Evolutionary conservation across 495 filamentous ascomycete genomes (phyloP).

Genomic region (Aspergillus wentii): DNA sequence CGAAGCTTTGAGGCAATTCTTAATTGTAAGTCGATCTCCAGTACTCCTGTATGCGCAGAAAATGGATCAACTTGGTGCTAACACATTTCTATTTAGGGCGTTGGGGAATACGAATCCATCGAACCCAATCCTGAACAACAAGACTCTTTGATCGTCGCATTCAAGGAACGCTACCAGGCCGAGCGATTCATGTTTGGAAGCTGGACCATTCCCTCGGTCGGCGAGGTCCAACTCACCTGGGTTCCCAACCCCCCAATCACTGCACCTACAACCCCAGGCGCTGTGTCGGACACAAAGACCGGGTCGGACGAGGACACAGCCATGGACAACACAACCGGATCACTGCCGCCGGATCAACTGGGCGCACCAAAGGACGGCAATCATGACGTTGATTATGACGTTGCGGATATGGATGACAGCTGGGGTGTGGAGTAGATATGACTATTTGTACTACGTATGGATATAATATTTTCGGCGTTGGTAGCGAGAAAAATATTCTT

Average conservation of each 20-base stretch:
- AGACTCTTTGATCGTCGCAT: slow-evolving; percentile 63
- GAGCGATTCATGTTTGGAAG: slow-evolving; percentile 75
- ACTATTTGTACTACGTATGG: too few relatives aligned
- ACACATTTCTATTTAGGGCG: slow-evolving; percentile 47
- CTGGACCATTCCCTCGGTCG: slow-evolving; percentile 66
- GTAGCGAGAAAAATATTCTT: too few relatives aligned
- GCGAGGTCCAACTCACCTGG: slow-evolving; percentile 76
- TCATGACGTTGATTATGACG: slow-evolving; percentile 46
- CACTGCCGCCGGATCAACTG: slow-evolving; percentile 14
- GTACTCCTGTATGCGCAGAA: not conserved
- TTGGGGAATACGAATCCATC: slow-evolving; percentile 78
- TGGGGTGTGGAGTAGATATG: slow-evolving; percentile 26
- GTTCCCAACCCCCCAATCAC: slow-evolving; percentile 42
- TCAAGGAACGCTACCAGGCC: slow-evolving; percentile 85
- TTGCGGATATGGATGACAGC: slow-evolving; percentile 47
- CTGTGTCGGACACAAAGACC: slow-evolving; percentile 16
- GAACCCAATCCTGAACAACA: slow-evolving; percentile 54
- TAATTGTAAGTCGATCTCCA: slow-evolving; percentile 61
- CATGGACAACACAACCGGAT: slow-evolving; percentile 26
- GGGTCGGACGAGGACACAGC: slow-evolving; percentile 29
- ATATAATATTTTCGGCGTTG: too few relatives aligned
- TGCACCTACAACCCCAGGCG: slow-evolving; percentile 3
- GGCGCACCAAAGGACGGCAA: slow-evolving; percentile 16
- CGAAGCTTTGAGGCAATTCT: slow-evolving; percentile 77
- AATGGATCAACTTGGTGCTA: slow-evolving; percentile 5